phyloP scores from a whole-genome alignment of 306 rosid species.

The Malus fusca region DNA sequence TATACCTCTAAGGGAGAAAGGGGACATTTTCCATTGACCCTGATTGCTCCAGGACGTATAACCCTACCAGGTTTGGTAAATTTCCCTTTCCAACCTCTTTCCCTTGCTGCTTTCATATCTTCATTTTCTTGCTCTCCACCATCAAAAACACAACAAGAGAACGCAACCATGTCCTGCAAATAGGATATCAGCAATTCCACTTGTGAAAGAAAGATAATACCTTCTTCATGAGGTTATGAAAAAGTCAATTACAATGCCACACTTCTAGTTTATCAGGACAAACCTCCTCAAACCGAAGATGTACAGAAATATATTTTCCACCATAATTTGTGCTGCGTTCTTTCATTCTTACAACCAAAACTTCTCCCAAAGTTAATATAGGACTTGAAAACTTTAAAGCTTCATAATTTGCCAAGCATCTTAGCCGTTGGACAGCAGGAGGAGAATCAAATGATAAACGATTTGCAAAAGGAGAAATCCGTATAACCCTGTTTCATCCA shows the following conservation, averaged over 20 bases:
- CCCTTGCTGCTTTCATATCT: slow-evolving; percentile 92
- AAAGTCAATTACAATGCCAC: slow-evolving; percentile 5
- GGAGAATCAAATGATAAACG: slow-evolving; percentile 92
- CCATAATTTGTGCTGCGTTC: slow-evolving; percentile 69
- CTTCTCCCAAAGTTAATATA: slow-evolving; percentile 60
- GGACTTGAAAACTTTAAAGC: slow-evolving; percentile 74
- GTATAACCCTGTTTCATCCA: slow-evolving; percentile 59
- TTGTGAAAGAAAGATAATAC: slow-evolving; percentile 5
- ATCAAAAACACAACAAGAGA: slow-evolving; percentile 91
- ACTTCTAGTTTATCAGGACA: slow-evolving; percentile 10
- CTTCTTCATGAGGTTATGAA: slow-evolving; percentile 5
- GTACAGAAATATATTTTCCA: slow-evolving; percentile 88
- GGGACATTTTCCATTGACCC: slow-evolving; percentile 97
- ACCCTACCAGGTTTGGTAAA: slow-evolving; percentile 94
- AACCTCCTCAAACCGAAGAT: slow-evolving; percentile 99
- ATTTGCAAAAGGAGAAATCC: slow-evolving; percentile 97
- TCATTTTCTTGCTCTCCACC: slow-evolving; percentile 74
- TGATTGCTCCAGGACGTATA: slow-evolving; percentile 92
- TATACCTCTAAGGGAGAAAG: slow-evolving; percentile 91
- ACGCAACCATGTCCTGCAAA: slow-evolving; percentile 96
- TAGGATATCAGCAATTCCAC: slow-evolving; percentile 10
- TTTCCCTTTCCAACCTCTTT: slow-evolving; percentile 97
- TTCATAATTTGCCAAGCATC: slow-evolving; percentile 91
- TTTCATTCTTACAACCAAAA: slow-evolving; percentile 80
- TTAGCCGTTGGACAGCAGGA: slow-evolving; percentile 78